Conservation (phyloP, 1,139 yeast genomes). For the Suzukiozyma palmioleophila region DNA sequence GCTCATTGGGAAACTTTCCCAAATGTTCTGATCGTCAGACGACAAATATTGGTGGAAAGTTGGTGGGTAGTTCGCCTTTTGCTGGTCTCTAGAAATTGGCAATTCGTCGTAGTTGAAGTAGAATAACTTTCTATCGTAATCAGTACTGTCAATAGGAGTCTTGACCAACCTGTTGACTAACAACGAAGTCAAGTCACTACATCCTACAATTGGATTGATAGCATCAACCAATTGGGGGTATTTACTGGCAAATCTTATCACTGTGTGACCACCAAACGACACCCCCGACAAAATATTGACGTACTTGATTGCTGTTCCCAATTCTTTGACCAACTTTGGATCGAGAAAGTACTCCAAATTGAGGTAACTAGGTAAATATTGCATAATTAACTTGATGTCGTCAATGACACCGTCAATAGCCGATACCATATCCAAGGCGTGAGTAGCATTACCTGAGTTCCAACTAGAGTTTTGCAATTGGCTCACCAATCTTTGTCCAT, state of each 20-base stretch:
- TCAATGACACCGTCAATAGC: constrained; percentile 46
- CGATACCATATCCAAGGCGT: constrained; percentile 52
- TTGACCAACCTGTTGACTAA: constrained; percentile 33
- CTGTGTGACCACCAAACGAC: constrained; percentile 60
- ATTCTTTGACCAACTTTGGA: constrained; percentile 15
- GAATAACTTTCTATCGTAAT: constrained; percentile 26
- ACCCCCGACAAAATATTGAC: constrained; percentile 46
- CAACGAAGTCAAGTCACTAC: constrained; percentile 40
- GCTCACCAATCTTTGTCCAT: constrained; percentile 47
- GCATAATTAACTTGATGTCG: constrained; percentile 46
- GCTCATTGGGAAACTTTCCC: constrained; percentile 32
- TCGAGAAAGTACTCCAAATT: constrained; percentile 28
- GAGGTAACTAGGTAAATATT: constrained; percentile 44
- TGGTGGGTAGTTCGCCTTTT: constrained; percentile 26
- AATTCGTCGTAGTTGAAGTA: constrained; percentile 35
- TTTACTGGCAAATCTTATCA: constrained; percentile 42
- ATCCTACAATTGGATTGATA: constrained; percentile 47
- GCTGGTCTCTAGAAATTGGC: constrained; percentile 23
- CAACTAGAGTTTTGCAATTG: constrained; percentile 36
- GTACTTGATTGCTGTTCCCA: constrained; percentile 19
- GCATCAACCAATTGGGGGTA: constrained; percentile 36
- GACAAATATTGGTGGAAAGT: constrained; percentile 31
- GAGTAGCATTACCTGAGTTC: constrained; percentile 45
- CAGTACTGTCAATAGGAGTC: constrained; percentile 12
- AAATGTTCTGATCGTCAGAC: constrained; percentile 26